Conservation (phyloP, 2,329 filamentous ascomycete genomes). For the Sporothrix humicola region DNA sequence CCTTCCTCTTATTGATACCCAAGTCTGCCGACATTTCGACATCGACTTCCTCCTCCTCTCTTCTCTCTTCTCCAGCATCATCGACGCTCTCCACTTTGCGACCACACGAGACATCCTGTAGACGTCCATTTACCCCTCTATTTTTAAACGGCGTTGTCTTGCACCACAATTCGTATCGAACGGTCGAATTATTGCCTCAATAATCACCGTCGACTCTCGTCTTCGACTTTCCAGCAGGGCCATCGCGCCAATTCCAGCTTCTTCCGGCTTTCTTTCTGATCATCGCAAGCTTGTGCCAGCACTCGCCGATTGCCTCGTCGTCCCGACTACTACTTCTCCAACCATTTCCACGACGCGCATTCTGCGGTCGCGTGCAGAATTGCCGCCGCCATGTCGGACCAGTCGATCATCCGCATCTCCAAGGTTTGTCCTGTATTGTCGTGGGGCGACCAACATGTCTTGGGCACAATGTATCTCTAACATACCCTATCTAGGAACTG, state of each 20-base stretch:
- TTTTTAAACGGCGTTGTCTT: not conserved
- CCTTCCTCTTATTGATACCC: too few relatives aligned
- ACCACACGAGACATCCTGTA: not conserved
- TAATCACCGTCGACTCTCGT: not conserved
- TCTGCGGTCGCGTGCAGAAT: conserved; percentile 21
- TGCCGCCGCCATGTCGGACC: conserved; percentile 69
- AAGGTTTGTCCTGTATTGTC: conserved; percentile 14
- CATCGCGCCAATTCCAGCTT: not conserved
- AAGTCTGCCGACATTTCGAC: too few relatives aligned
- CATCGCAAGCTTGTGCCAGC: conserved; percentile 6
- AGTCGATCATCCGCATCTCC: conserved; percentile 46
- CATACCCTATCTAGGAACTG: conserved; percentile 66
- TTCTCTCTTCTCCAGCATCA: not conserved
- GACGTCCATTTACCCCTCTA: conserved; percentile 18
- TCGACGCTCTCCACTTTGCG: not conserved
- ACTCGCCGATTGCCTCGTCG: not conserved
- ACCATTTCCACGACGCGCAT: not conserved
- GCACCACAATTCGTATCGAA: too few relatives aligned
- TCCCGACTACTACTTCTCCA: not conserved
- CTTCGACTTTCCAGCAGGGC: not conserved
- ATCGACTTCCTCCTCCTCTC: not conserved
- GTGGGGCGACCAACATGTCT: too few relatives aligned
- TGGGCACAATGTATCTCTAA: too few relatives aligned
- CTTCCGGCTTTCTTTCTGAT: not conserved
- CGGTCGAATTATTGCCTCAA: not conserved